A percentile compares a stretch with the other conserved stretches of the same genome.
phyloP scores from a whole-genome alignment of 495 filamentous ascomycete species.

The Penicillium robsamsonii region DNA sequence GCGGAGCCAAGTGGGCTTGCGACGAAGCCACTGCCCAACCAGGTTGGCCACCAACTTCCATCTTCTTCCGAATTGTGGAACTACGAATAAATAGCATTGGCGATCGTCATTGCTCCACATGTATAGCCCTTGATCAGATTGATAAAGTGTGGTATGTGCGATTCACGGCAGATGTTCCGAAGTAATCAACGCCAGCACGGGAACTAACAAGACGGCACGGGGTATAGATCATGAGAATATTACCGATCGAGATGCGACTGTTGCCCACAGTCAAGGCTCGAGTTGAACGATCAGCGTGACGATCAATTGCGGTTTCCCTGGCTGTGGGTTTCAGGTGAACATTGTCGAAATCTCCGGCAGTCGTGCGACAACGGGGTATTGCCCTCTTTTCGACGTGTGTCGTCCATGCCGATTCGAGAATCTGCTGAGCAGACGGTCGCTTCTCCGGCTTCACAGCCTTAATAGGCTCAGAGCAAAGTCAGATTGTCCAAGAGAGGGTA shows the following conservation, averaged over 20 bases:
- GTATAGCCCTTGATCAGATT: not conserved
- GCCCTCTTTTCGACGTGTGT: too few species aligned
- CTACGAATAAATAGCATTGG: not conserved
- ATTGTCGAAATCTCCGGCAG: too few species aligned
- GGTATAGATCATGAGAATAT: not conserved
- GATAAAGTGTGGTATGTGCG: not conserved
- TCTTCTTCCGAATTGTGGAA: not conserved
- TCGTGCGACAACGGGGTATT: not conserved
- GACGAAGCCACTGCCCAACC: slow-evolving; percentile 11
- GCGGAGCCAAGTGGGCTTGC: slow-evolving; percentile 3
- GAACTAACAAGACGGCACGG: not conserved
- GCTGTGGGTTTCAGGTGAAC: too few species aligned
- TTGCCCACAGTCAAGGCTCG: not conserved
- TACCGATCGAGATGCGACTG: not conserved
- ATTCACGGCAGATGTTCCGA: not conserved
- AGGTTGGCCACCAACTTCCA: not conserved
- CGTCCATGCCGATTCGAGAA: too few species aligned
- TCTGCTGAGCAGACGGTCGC: too few species aligned
- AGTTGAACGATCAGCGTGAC: not conserved
- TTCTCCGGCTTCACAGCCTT: too few species aligned
- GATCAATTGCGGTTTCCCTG: not conserved
- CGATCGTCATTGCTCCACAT: not conserved
- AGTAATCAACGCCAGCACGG: not conserved
- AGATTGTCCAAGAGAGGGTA: too few species aligned
- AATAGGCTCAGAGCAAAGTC: too few species aligned